These are phyloP conservation scores for Persicaria tinctoria DNA, from an alignment of 148 eudicot genomes.

Conservation along the genomic window DNA sequence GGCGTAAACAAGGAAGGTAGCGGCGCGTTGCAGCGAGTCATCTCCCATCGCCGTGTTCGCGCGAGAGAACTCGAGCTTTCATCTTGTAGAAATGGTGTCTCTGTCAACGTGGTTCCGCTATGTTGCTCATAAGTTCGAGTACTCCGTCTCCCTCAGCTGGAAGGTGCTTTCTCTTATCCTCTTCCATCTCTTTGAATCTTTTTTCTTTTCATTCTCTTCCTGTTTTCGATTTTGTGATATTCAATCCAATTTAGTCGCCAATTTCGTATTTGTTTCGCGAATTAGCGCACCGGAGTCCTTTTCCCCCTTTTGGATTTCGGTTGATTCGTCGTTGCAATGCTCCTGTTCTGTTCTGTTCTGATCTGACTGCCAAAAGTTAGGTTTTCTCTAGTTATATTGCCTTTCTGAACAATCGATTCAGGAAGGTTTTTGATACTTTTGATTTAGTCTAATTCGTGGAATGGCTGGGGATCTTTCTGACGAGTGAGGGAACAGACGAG, in stretches of 20 bases:
- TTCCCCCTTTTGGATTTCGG: neutral
- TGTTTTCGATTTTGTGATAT: no score
- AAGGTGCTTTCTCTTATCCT: conserved; percentile 11
- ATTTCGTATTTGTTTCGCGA: conserved; percentile 1
- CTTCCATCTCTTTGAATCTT: neutral
- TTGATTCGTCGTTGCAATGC: neutral
- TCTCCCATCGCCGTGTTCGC: neutral
- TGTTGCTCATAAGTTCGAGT: conserved; percentile 15
- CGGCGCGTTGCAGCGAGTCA: conserved; percentile 1
- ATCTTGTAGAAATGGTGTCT: conserved; percentile 5
- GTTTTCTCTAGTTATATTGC: neutral
- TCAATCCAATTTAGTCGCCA: neutral
- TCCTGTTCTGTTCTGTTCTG: neutral
- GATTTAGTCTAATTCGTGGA: no score
- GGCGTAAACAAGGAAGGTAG: neutral
- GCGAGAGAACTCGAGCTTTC: neutral
- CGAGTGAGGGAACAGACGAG: neutral
- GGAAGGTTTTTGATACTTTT: neutral
- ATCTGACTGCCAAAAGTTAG: neutral
- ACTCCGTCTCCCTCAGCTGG: conserved; percentile 17
- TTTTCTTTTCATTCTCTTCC: neutral
- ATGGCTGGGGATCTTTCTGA: neutral
- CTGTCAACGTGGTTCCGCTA: conserved; percentile 14
- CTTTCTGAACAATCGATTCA: neutral
- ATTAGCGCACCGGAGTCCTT: neutral